Evolutionary conservation across 1,284 basidiomycete species (phyloP).

Genomic region (Naganishia liquefaciens): DNA sequence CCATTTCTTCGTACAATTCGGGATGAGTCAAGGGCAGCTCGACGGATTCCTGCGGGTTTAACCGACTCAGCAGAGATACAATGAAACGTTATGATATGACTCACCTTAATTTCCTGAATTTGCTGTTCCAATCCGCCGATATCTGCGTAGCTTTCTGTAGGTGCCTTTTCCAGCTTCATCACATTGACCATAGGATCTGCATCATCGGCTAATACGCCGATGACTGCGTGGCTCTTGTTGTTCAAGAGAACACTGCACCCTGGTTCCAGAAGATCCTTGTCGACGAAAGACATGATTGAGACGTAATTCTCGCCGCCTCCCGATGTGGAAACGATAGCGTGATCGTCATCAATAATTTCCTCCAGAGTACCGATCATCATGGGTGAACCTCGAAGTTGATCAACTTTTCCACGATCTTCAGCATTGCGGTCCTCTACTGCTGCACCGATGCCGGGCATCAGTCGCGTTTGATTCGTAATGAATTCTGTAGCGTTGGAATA

Average conservation of each 20-base stretch:
- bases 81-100: constrained; percentile 34
- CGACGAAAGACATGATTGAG: constrained; percentile 97
- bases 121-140: constrained; percentile 95
- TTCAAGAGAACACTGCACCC: constrained; percentile 94
- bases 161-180: constrained; percentile 99
- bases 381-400: constrained; percentile 90
- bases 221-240: constrained; percentile 93
- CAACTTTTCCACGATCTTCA: constrained; percentile 90
- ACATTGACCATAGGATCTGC: constrained; percentile 97
- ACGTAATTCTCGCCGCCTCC: constrained; percentile 98
- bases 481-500: constrained; percentile 62
- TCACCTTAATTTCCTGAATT: constrained; percentile 98
- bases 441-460: constrained; percentile 69
- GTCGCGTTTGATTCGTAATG: constrained; percentile 88
- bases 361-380: constrained; percentile 97
- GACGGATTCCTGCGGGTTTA: constrained; percentile 80
- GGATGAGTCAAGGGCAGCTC: constrained; percentile 97
- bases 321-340: constrained; percentile 93
- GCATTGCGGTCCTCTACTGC: constrained; percentile 88
- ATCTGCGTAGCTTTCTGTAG: constrained; percentile 97
- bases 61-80: constrained; percentile 3
- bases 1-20: constrained; percentile 99
- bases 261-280: constrained; percentile 97
- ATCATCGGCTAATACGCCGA: constrained; percentile 95
- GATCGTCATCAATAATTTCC: constrained; percentile 99